Conservation (phyloP, 2,329 filamentous ascomycete genomes). For the Verticillium nonalfalfae region DNA sequence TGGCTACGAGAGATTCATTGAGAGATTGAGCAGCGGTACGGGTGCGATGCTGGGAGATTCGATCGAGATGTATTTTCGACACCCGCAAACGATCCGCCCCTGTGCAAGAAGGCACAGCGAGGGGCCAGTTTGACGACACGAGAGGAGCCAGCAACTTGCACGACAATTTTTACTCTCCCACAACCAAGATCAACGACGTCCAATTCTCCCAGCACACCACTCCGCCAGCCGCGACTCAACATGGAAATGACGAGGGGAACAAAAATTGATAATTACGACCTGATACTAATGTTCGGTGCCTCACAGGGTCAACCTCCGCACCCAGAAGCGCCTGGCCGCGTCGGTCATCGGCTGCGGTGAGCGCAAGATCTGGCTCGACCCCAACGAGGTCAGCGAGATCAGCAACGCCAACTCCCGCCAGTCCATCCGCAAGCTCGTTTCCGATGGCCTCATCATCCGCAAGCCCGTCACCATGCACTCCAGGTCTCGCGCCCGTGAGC, state of each 20-base stretch:
- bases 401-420: conserved; percentile 99
- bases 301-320: conserved; percentile 95
- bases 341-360: conserved; percentile 98
- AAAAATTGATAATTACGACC: not conserved
- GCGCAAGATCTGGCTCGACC: conserved; percentile 99
- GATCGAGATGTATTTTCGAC: not conserved
- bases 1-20: not conserved
- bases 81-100: not conserved
- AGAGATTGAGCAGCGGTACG: not conserved
- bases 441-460: conserved; percentile 99
- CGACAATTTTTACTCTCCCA: not conserved
- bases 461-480: conserved; percentile 99
- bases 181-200: not conserved
- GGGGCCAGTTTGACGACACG: not conserved
- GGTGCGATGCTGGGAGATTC: not conserved
- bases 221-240: not conserved
- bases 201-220: not conserved
- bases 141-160: not conserved
- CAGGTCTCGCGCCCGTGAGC: conserved; percentile 88
- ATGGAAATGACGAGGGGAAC: not conserved
- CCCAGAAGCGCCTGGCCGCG: conserved; percentile 99
- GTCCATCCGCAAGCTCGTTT: conserved; percentile 98
- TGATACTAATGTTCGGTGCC: conserved; percentile 12
- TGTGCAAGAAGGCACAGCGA: not conserved
- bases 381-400: conserved; percentile 98